Evolutionary conservation across 129 eudicot genomes (phyloP).

Genomic region (Kitagawia praeruptora): DNA sequence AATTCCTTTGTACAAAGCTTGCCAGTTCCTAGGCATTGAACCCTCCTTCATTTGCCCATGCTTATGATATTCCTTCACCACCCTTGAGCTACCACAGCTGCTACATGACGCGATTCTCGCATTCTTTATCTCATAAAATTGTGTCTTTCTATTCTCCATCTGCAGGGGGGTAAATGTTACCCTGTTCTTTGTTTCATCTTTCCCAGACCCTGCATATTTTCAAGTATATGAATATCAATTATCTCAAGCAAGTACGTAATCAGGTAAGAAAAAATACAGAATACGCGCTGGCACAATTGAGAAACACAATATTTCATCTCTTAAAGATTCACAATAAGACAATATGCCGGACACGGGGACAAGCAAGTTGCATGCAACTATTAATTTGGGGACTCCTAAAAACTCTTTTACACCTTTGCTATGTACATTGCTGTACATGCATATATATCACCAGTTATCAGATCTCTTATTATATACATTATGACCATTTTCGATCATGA

Average conservation of each 20-base stretch:
- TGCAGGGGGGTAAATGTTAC: constrained; percentile 38
- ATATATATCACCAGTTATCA: too few relatives aligned
- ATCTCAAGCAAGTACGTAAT: too few relatives aligned
- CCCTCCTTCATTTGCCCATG: constrained; percentile 1
- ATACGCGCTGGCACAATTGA: too few relatives aligned
- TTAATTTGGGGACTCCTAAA: too few relatives aligned
- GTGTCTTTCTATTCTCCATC: background rate
- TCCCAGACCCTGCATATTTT: constrained; percentile 23
- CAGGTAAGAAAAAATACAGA: too few relatives aligned
- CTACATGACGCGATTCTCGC: background rate
- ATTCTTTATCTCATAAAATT: background rate
- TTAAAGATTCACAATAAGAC: background rate
- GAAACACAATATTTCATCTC: too few relatives aligned
- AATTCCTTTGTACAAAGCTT: constrained; percentile 70
- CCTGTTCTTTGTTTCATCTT: constrained; percentile 52
- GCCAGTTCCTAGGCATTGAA: constrained; percentile 78
- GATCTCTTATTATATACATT: background rate
- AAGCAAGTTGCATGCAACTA: too few relatives aligned
- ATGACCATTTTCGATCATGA: background rate
- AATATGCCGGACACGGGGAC: background rate
- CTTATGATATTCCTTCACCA: constrained; percentile 10
- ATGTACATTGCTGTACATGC: too few relatives aligned
- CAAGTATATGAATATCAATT: too few relatives aligned
- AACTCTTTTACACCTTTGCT: too few relatives aligned
- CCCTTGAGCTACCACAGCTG: constrained; percentile 1